A percentile compares a stretch with the other conserved stretches of the same genome.
These are phyloP conservation scores for Coemansia sp. DNA, from an alignment of 192 early-diverging fungal genomes.

Conservation along the genomic window DNA sequence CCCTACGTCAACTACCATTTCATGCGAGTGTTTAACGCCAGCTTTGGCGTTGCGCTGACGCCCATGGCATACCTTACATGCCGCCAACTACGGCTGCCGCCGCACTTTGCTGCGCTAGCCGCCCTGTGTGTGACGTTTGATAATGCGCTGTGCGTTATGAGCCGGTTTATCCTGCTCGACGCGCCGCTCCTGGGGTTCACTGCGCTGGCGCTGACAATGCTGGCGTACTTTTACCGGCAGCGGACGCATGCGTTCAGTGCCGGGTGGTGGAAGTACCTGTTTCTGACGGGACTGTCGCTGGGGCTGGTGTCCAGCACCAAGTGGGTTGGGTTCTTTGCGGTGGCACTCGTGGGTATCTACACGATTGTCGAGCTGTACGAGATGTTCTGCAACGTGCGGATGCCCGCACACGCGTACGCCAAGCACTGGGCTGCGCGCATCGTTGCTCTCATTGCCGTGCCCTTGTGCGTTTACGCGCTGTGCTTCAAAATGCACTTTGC, in stretches of 20 bases:
- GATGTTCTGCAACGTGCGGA: constrained; percentile 44
- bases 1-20: constrained; percentile 75
- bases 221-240: constrained; percentile 72
- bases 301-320: constrained; percentile 87
- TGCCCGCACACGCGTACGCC: constrained; percentile 64
- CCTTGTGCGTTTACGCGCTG: constrained; percentile 76
- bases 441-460: constrained; percentile 76
- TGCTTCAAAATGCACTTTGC: constrained; percentile 87
- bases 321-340: constrained; percentile 95
- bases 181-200: constrained; percentile 94
- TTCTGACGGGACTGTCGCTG: constrained; percentile 82
- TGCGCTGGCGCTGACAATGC: constrained; percentile 61
- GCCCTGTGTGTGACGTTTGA: constrained; percentile 78
- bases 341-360: constrained; percentile 63
- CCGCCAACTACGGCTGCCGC: constrained; percentile 70
- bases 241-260: constrained; percentile 71
- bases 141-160: constrained; percentile 65
- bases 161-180: constrained; percentile 92
- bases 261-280: constrained; percentile 87
- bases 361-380: constrained; percentile 44
- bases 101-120: constrained; percentile 65
- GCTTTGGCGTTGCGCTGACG: constrained; percentile 87
- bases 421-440: constrained; percentile 86
- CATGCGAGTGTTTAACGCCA: constrained; percentile 88
- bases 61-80: constrained; percentile 90